Base-by-base conservation (phyloP, 805 yeast species). In the Lipomyces orientalis region DNA sequence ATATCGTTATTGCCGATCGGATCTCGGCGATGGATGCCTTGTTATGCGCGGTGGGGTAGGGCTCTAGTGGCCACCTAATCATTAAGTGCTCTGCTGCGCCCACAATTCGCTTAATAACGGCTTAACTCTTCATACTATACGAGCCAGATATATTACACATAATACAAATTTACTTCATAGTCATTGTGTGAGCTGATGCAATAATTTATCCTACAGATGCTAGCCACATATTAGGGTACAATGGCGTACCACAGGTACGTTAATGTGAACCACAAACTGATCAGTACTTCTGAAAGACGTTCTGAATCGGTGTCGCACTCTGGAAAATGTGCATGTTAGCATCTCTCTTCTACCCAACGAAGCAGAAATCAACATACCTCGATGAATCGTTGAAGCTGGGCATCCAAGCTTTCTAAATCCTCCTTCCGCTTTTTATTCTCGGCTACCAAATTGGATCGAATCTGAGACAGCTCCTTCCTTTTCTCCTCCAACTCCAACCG, bases 291-390 rank as follows among this genome's bases (percentile, higher is more conserved):
- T 65, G 60, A 29, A 65, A 52, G 2, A 62, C 65, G n/a, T 25
- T 59, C 51, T 67, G 63, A 34, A 67, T 67, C 33, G 67, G 70
- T 4, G 61, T 58, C 12, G 70, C 70, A 29, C 70, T 67, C 68
- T 66, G n/a, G 16, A 31, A 19, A 43, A 37, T 37, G 14, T 37
- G 43, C 29, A 54, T 16, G 37, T 34, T 31, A 31, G 37, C 34
- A 5, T 14, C 37, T 14, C 37, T 31, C 19, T 54, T 19, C 22
- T 16, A 9, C 22, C 14, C 58, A 37, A 19, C 34, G 35, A 58
- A 12, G 12, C 33, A 16, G 5, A 14, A 22, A 43, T 14, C 33
- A 25, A 54, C 66, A 8, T 57, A 67, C 70, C 71, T 60, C 71
- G 8, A 69, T 68, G 37, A 67, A 69, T 12, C 54, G 19, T 33